Base-by-base conservation (phyloP, 129 eudicot genomes). In the Cynara cardunculus region DNA sequence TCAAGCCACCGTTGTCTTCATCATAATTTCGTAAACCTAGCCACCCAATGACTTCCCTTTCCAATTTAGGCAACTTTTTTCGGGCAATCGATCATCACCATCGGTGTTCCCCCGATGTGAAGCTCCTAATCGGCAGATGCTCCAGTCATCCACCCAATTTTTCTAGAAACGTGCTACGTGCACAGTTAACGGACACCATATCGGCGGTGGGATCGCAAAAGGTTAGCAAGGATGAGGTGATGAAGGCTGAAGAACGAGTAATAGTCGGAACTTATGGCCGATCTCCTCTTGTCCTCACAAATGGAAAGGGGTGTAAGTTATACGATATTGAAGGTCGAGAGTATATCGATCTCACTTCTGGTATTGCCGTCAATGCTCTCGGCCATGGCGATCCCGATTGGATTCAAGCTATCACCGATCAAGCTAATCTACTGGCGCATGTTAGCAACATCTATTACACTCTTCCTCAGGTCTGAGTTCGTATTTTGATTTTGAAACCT, bases 341-440 rank as follows among this genome's bases (percentile, higher is more conserved):
- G 71, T 94, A 90, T 89, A 80, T 92, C 76, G 98, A 94, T 83
- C 7, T 94, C 27, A 87, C 91, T 0, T 90, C 98, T 12, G 98
- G 98, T 8, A 92, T 92, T 72, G 98, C 97, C 2, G 98, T 94
- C 1, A 94, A 92, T 86, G 97, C 98, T 28, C 91, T 92, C 2
- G 98, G 98, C 24, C 96, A 94, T 86, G 90, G 89, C 25, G 97
- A 94, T 82, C 87, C 96, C 18, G 94, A 92, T 82, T 94, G 96
- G 98, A 39, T 90, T 19, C 41, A 31, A 8, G 97, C 96, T 0
- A 81, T 94, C 7, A 82, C 88, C 0, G 75, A 87, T 78, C 96
- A 90, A 46, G 96, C 92, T 32, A 80, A 71, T 6, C 25, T 44
- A 11, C 87, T 93, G 16, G 75, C 96, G 3, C 98, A 90, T 81